These are phyloP conservation scores for Gonapodya prolifera DNA, from an alignment of 192 early-diverging fungal species.

Conservation along the genomic window DNA sequence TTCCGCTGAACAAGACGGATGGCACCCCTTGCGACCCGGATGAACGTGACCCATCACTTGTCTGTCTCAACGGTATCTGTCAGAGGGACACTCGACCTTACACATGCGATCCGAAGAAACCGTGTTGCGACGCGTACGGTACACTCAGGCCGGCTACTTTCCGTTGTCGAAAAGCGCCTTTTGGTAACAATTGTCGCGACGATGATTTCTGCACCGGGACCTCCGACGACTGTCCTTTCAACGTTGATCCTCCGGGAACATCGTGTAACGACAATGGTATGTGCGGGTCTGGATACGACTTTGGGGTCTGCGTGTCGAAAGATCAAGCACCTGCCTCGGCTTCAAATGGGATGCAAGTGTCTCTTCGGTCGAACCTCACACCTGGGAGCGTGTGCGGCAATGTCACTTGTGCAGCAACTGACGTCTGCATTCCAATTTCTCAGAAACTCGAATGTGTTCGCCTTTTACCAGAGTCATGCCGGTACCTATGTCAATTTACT, in stretches of 20 bases:
- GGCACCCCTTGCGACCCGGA: not conserved
- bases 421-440: not conserved
- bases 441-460: not conserved
- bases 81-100: not conserved
- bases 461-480: not conserved
- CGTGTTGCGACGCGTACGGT: not conserved
- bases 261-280: not conserved
- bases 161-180: not conserved
- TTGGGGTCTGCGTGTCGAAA: not conserved
- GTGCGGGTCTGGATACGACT: not conserved
- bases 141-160: not conserved
- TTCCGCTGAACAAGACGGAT: not conserved
- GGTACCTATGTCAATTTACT: not conserved
- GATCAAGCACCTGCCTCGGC: not conserved
- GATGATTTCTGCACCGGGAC: not conserved
- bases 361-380: too few species aligned
- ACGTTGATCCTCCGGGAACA: not conserved
- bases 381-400: not conserved
- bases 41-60: not conserved
- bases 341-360: not conserved
- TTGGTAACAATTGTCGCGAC: not conserved
- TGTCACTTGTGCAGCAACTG: not conserved
- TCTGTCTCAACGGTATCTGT: not conserved
- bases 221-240: not conserved
- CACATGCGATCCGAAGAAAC: not conserved